These are phyloP conservation scores for Rhodotorula mucilaginosa DNA, from an alignment of 1,284 basidiomycete species.

Conservation along the genomic window DNA sequence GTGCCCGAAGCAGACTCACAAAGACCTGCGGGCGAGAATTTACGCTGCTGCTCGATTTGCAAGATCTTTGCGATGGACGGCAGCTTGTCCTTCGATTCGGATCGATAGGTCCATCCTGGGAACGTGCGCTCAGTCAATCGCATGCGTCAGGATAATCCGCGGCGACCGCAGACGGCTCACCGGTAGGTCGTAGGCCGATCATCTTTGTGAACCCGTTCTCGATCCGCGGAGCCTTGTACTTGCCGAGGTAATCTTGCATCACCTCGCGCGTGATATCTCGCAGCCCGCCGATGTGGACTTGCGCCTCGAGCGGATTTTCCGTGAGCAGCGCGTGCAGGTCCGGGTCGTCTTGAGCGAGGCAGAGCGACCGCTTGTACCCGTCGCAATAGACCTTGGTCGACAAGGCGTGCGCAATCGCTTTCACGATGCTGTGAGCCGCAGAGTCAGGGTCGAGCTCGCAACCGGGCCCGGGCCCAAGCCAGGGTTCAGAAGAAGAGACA, in stretches of 20 bases:
- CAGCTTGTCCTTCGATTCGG: constrained; percentile 47
- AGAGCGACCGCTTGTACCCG: constrained; percentile 70
- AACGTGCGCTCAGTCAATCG: not conserved
- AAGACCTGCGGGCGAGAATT: constrained; percentile 52
- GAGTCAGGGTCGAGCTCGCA: not conserved
- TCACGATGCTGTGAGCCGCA: constrained; percentile 61
- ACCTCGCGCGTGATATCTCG: constrained; percentile 69
- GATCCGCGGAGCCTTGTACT: constrained; percentile 56
- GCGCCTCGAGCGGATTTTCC: constrained; percentile 68
- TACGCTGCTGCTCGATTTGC: constrained; percentile 38
- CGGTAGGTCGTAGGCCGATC: constrained; percentile 85
- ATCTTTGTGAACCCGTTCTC: constrained; percentile 66
- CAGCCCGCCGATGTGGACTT: constrained; percentile 83
- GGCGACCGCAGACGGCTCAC: constrained; percentile 46
- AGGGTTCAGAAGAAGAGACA: not conserved
- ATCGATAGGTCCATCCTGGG: constrained; percentile 44
- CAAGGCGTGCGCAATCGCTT: constrained; percentile 84
- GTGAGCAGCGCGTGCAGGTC: constrained; percentile 79
- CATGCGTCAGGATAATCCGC: too few relatives aligned
- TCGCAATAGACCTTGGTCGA: constrained; percentile 88
- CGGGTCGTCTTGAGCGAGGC: constrained; percentile 75
- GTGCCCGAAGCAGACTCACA: constrained; percentile 55
- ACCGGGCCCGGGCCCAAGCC: too few relatives aligned
- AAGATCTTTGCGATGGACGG: constrained; percentile 42
- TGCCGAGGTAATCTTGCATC: constrained; percentile 72